These are phyloP conservation scores for Stygiomarasmius scandens DNA, from an alignment of 1,284 basidiomycete species.

Conservation along the genomic window DNA sequence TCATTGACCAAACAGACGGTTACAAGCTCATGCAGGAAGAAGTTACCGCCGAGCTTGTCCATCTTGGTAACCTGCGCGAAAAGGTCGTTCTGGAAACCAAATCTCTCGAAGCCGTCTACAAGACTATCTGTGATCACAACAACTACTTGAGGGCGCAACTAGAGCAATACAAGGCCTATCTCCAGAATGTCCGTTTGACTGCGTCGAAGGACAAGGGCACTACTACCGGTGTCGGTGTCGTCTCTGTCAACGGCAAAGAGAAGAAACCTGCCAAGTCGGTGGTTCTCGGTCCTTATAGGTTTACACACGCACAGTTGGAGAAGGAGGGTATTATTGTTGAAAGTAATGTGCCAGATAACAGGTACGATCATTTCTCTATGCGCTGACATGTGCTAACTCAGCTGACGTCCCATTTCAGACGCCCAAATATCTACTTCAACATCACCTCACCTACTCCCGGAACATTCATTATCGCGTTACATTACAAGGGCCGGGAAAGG, in stretches of 20 bases:
- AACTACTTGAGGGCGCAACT: slow-evolving; percentile 95
- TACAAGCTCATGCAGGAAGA: slow-evolving; percentile 98
- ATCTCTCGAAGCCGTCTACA: slow-evolving; percentile 94
- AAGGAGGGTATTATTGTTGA: slow-evolving; percentile 99
- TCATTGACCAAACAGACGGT: slow-evolving; percentile 83
- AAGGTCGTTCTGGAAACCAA: slow-evolving; percentile 94
- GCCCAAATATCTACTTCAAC: slow-evolving; percentile 98
- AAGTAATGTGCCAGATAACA: slow-evolving; percentile 97
- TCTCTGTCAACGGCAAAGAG: slow-evolving; percentile 96
- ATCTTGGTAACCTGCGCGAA: slow-evolving; percentile 94
- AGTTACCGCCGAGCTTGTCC: slow-evolving; percentile 91
- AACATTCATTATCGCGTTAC: slow-evolving; percentile 97
- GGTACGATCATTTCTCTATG: slow-evolving; percentile 46
- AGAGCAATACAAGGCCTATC: slow-evolving; percentile 99
- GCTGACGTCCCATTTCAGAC: slow-evolving; percentile 48
- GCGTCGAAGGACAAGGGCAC: slow-evolving; percentile 84
- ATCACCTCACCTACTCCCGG: slow-evolving; percentile 97
- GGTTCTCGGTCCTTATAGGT: slow-evolving; percentile 92
- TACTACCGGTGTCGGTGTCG: slow-evolving; percentile 89
- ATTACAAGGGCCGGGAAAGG: slow-evolving; percentile 99
- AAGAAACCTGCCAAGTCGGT: slow-evolving; percentile 88
- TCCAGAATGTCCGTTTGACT: slow-evolving; percentile 95
- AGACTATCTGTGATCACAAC: slow-evolving; percentile 99
- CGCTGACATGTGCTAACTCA: slow-evolving; percentile 27
- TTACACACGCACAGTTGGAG: slow-evolving; percentile 97